Percentiles rank a stretch among this genome's conserved stretches.
Evolutionary conservation across 2,329 filamentous ascomycete genomes (phyloP).

Genomic region (Diaporthe velutina): DNA sequence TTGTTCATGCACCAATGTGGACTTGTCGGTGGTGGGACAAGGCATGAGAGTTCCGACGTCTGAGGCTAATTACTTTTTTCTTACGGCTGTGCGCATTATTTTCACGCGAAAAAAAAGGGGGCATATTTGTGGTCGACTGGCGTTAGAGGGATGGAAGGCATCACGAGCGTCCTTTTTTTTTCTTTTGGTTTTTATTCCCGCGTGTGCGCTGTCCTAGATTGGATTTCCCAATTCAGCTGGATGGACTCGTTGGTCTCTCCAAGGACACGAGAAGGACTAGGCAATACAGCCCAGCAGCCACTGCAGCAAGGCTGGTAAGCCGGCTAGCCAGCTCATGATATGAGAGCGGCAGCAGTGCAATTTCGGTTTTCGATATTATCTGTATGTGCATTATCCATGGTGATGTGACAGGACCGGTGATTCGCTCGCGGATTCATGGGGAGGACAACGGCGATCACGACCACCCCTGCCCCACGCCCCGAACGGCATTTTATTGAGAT

Average conservation of each 20-base stretch:
- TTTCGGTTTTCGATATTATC: slow-evolving; percentile 23
- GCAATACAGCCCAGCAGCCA: background rate
- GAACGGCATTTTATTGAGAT: background rate
- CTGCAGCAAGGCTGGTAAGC: slow-evolving; percentile 12
- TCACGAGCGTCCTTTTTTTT: slow-evolving; percentile 24
- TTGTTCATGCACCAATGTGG: background rate
- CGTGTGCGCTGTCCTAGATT: background rate
- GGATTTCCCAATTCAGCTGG: slow-evolving; percentile 6
- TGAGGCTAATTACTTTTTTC: slow-evolving; percentile 13
- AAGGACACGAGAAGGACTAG: slow-evolving; percentile 8
- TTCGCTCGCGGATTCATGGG: background rate
- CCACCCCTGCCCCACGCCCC: background rate
- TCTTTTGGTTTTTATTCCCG: background rate
- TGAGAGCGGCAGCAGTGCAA: slow-evolving; percentile 29
- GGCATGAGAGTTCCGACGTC: slow-evolving; percentile 8
- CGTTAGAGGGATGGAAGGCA: slow-evolving; percentile 26
- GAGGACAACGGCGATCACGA: slow-evolving; percentile 1
- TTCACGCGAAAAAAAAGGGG: slow-evolving; percentile 1
- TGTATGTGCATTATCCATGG: slow-evolving; percentile 20
- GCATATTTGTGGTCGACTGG: slow-evolving; percentile 17
- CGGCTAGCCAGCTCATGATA: slow-evolving; percentile 15
- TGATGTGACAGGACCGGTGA: slow-evolving; percentile 17
- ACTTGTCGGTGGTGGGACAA: background rate
- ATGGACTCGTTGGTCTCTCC: slow-evolving; percentile 11
- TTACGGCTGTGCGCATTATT: slow-evolving; percentile 12